Evolutionary conservation across 192 early-diverging fungal species (phyloP).

Genomic region (Entomortierella parvispora): DNA sequence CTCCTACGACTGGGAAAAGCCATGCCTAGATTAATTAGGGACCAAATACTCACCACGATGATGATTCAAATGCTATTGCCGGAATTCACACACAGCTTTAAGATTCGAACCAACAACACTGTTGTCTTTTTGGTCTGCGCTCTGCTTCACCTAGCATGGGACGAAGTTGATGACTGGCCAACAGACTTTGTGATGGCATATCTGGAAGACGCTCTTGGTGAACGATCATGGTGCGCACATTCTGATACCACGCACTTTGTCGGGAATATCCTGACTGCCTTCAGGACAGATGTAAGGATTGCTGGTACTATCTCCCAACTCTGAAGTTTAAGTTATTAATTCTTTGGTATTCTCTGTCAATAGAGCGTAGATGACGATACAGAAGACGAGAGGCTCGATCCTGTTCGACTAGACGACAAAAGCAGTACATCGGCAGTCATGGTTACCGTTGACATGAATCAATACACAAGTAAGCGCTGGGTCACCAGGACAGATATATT

Average conservation of each 20-base stretch:
- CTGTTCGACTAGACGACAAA: conserved; percentile 42
- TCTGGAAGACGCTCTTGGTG: conserved; percentile 40
- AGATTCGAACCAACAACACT: conserved; percentile 42
- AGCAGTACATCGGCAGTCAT: conserved; percentile 28
- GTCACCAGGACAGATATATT: neutral
- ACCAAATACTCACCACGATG: conserved; percentile 18
- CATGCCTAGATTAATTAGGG: conserved; percentile 33
- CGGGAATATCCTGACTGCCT: conserved; percentile 35
- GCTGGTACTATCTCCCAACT: too few species aligned
- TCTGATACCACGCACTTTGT: conserved; percentile 37
- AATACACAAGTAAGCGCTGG: conserved; percentile 15
- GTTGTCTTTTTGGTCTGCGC: conserved; percentile 41
- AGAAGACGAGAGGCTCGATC: conserved; percentile 24
- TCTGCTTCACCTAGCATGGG: conserved; percentile 40
- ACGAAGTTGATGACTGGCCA: conserved; percentile 42
- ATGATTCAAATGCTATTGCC: conserved; percentile 48
- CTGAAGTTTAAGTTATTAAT: too few species aligned
- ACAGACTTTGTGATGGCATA: conserved; percentile 53
- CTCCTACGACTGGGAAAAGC: conserved; percentile 37
- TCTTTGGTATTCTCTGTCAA: too few species aligned
- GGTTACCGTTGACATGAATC: conserved; percentile 31
- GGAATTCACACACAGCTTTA: conserved; percentile 46
- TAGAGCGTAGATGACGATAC: conserved; percentile 2
- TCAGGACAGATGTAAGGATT: conserved; percentile 15
- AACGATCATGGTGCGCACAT: conserved; percentile 42